Conservation (phyloP, 1,284 basidiomycete species). For the Exobasidium cylindrosporum region DNA sequence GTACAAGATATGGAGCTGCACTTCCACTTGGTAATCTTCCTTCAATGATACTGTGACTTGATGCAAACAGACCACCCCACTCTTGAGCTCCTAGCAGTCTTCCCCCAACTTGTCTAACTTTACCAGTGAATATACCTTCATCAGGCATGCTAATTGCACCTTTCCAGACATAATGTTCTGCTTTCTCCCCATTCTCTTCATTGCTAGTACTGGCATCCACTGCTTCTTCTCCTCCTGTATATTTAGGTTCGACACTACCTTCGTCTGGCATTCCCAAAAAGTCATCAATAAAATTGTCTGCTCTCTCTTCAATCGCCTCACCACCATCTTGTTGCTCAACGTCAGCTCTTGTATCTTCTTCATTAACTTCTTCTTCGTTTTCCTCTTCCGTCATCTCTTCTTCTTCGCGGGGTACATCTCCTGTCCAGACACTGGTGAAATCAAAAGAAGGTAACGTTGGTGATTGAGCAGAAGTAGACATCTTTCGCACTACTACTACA, state of each 20-base stretch:
- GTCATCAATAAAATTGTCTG: conserved; percentile 45
- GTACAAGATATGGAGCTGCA: conserved; percentile 46
- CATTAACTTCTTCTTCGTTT: not conserved
- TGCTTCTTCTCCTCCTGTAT: not conserved
- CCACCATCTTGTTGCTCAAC: not conserved
- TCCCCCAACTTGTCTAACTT: conserved; percentile 43
- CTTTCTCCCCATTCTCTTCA: not conserved
- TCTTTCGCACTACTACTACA: too few relatives aligned
- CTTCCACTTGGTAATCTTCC: conserved; percentile 45
- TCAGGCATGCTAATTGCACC: conserved; percentile 53
- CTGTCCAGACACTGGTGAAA: conserved; percentile 10
- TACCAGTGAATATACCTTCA: conserved; percentile 40
- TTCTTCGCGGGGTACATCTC: conserved; percentile 8
- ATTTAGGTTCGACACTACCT: too few relatives aligned
- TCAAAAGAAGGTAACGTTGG: conserved; percentile 4
- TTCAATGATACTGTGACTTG: conserved; percentile 33
- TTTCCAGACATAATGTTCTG: conserved; percentile 26
- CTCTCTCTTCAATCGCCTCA: conserved; percentile 12
- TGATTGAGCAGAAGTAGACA: not conserved
- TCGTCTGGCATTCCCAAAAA: conserved; percentile 26
- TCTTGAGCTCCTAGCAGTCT: conserved; percentile 8
- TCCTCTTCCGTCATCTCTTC: conserved; percentile 7
- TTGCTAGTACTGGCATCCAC: not conserved
- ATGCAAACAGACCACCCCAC: conserved; percentile 31
- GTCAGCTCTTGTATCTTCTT: not conserved